These are phyloP conservation scores for Wallacemonas sp. DNA, from an alignment of 208 protist species.

Conservation along the genomic window DNA sequence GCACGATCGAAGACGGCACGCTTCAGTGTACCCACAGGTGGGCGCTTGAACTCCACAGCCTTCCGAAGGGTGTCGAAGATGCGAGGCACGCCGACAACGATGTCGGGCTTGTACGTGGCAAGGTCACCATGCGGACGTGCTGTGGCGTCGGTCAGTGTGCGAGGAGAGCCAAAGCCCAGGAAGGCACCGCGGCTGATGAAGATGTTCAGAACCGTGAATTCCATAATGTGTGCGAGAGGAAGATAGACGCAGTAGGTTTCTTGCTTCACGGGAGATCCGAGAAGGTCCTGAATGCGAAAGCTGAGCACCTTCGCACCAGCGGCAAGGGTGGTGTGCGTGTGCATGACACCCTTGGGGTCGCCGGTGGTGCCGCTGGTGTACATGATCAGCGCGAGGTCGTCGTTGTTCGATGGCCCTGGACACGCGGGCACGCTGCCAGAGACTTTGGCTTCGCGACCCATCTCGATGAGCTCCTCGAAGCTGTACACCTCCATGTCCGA, in stretches of 20 bases:
- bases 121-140: constrained; percentile 63
- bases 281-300: constrained; percentile 11
- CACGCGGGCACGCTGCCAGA: constrained; percentile 14
- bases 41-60: constrained; percentile 55
- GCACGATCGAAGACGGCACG: constrained; percentile 44
- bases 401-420: not conserved
- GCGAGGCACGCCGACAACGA: constrained; percentile 58
- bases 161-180: constrained; percentile 49
- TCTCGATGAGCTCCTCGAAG: constrained; percentile 23
- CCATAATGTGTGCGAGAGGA: constrained; percentile 82
- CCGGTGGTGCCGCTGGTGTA: constrained; percentile 79
- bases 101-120: constrained; percentile 41
- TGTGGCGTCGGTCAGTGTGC: constrained; percentile 46
- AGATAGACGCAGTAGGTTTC: constrained; percentile 75
- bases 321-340: constrained; percentile 42
- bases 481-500: constrained; percentile 18
- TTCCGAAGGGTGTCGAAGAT: constrained; percentile 71
- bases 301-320: constrained; percentile 19
- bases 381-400: constrained; percentile 47
- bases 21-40: constrained; percentile 28
- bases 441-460: constrained; percentile 29
- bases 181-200: constrained; percentile 40
- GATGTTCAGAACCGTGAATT: constrained; percentile 45
- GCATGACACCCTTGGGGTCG: constrained; percentile 65
- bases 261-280: not conserved